Evolutionary conservation across 2,329 filamentous ascomycete genomes (phyloP).

Genomic region (Fusarium humuli): DNA sequence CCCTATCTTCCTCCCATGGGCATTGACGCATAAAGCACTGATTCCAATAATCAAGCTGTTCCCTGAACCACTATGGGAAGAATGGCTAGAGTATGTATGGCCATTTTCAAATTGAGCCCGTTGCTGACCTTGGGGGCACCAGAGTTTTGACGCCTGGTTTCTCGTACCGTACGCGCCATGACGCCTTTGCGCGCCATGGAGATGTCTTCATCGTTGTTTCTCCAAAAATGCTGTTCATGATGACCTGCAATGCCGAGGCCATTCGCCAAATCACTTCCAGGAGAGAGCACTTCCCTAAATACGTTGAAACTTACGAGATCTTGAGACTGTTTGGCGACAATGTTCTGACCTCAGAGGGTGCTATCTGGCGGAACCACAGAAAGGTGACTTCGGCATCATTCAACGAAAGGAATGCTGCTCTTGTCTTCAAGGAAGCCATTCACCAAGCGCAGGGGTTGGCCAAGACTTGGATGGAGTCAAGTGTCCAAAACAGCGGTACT

Average conservation of each 20-base stretch:
- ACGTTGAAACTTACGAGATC: constrained; percentile 51
- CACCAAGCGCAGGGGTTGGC: constrained; percentile 72
- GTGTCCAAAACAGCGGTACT: constrained; percentile 50
- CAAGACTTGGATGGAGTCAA: constrained; percentile 63
- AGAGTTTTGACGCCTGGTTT: constrained; percentile 71
- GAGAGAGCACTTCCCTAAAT: constrained; percentile 74
- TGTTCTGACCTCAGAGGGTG: constrained; percentile 76
- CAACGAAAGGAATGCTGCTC: constrained; percentile 78
- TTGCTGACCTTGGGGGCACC: constrained; percentile 16
- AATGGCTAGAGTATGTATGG: constrained; percentile 68
- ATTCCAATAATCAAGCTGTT: constrained; percentile 66
- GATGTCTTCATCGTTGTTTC: constrained; percentile 75
- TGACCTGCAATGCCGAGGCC: constrained; percentile 72
- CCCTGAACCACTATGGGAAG: constrained; percentile 65
- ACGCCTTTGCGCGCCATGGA: constrained; percentile 68
- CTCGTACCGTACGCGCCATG: constrained; percentile 66
- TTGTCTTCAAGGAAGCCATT: constrained; percentile 73
- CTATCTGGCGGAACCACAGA: constrained; percentile 77
- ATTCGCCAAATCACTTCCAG: constrained; percentile 74
- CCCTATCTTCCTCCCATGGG: constrained; percentile 66
- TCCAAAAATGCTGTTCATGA: constrained; percentile 64
- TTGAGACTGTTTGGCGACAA: constrained; percentile 72
- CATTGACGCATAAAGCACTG: constrained; percentile 66
- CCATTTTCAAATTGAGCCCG: not conserved
- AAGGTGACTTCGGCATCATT: constrained; percentile 79